Evolutionary conservation across 1,139 yeast species (phyloP), one percentile per base, ranked within the genome.

Genomic region (Komagataea norvegica): DNA sequence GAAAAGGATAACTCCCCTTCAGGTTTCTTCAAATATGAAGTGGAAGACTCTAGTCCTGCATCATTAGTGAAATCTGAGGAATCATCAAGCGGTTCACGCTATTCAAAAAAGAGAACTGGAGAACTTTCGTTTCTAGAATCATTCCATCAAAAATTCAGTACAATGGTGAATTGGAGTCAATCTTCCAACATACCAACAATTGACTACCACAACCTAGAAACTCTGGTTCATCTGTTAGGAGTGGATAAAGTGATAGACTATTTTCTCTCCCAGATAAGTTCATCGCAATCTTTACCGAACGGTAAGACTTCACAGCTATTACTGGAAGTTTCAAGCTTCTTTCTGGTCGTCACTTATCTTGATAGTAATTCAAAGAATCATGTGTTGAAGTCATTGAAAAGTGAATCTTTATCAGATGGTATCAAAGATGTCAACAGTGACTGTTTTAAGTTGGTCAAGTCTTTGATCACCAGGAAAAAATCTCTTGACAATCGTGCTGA

Each of bases 141-240:
- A 6, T 49, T 52, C 25, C 46, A 47, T 27, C 25, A 37, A 6
- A 49, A 43, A 29, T 42, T 53, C 32, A 45, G 46, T 11, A 22
- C 29, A 1, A 29, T 53, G n/a, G 14, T 52, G 8, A 42, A 46
- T 7, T 51, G 52, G 55, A 48, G 44, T 13, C 55, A 48, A 29
- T 43, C 50, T 0, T 42, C 55, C 1, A 34, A 37, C 2, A 21
- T 43, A 5, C 40, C 52, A n/a, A 30, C 22, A 1, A 46, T 47
- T 19, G 51, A 53, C 28, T 45, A 43, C 23, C 43, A 40, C n/a
- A 36, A 46, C 18, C 30, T 52, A 3, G 16, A 37, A 1, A 40
- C 37, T 8, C 32, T 50, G 34, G 22, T 36, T 3, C 27, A 44
- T 16, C 20, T 51, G 2, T 15, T 51, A 5, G 55, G 53, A 7